Evolutionary conservation across 2,329 filamentous ascomycete genomes (phyloP), one percentile per base, ranked within the genome.

Genomic region (Penicillium capsulatum): DNA sequence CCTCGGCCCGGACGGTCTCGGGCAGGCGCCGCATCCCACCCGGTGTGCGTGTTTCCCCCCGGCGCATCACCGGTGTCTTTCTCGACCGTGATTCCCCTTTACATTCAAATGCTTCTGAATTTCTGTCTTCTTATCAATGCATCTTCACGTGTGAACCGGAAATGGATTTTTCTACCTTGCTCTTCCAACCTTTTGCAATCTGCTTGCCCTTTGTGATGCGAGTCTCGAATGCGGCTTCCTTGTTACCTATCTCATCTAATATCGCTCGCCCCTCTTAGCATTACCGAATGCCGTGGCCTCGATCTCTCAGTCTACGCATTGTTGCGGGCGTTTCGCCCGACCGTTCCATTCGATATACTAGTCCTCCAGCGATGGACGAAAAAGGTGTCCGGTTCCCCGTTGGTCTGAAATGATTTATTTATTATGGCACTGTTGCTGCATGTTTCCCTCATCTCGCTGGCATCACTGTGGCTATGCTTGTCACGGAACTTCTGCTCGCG

Each of bases 1-100:
- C 22, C 47, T 45, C 38, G 36, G 35, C 46, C 36, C 32, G 16
- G 24, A 31, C 29, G 30, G n/a, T 27, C 32, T 36, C 31, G 15
- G 29, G 32, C 31, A 15, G 32, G 16, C 9, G 30, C 26, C 15
- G n/a, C 30, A 32, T 28, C 31, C 13, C 17, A 34, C 31, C n/a
- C 14, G 28, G 19, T 35, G 30, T 40, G 17, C 22, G 24, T 42
- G 39, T 19, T 37, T 34, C 48, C 44, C 39, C 40, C 45, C 42
- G 44, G 53, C 54, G 17, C 50, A 51, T 48, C 44, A 44, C 50
- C 39, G 56, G 50, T 47, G 44, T 47, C 45, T 42, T 47, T 50
- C 51, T 57, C 51, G 48, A 58, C 54, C 51, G 50, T 54, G 50
- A 55, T 57, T 60, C 54, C 48, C 51, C 48, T 40, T 48, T 54